These are phyloP conservation scores for Beauveria varroae DNA, from an alignment of 2,329 filamentous ascomycete species.

Conservation along the genomic window DNA sequence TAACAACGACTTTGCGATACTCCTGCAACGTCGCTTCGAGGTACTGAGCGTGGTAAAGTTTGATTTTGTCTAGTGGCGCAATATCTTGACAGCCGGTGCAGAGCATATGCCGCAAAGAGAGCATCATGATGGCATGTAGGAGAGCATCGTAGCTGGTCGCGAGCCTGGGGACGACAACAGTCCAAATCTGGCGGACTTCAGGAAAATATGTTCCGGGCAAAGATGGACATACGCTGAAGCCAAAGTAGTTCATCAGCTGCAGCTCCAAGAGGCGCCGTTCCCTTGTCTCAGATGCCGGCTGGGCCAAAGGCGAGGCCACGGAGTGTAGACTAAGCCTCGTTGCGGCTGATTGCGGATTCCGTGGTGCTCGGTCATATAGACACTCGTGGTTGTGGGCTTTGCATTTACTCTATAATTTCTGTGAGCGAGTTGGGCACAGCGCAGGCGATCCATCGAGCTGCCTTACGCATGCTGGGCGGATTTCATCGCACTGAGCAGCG, in stretches of 20 bases:
- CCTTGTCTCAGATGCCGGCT: slow-evolving; percentile 11
- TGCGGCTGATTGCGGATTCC: not conserved
- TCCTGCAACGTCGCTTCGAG: slow-evolving; percentile 16
- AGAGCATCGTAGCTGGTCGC: slow-evolving; percentile 18
- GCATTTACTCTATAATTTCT: slow-evolving; percentile 15
- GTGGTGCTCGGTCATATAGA: slow-evolving; percentile 14
- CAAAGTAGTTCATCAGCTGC: slow-evolving; percentile 18
- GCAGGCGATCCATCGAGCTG: not conserved
- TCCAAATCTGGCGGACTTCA: slow-evolving; percentile 15
- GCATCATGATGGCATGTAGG: slow-evolving; percentile 17
- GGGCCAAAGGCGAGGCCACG: not conserved
- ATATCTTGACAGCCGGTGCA: not conserved
- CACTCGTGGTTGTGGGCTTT: slow-evolving; percentile 16
- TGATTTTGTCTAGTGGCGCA: not conserved
- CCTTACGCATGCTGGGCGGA: slow-evolving; percentile 17
- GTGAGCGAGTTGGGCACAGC: not conserved
- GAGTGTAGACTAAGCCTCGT: not conserved
- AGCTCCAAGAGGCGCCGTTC: slow-evolving; percentile 18
- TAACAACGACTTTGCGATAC: slow-evolving; percentile 14
- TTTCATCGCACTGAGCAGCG: slow-evolving; percentile 16
- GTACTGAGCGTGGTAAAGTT: slow-evolving; percentile 15
- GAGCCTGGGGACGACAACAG: slow-evolving; percentile 15
- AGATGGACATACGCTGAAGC: slow-evolving; percentile 13
- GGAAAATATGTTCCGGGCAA: slow-evolving; percentile 16
- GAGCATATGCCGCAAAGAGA: slow-evolving; percentile 16